phyloP scores from a whole-genome alignment of 2,329 filamentous ascomycete genomes.

The Didymella lethalis region DNA sequence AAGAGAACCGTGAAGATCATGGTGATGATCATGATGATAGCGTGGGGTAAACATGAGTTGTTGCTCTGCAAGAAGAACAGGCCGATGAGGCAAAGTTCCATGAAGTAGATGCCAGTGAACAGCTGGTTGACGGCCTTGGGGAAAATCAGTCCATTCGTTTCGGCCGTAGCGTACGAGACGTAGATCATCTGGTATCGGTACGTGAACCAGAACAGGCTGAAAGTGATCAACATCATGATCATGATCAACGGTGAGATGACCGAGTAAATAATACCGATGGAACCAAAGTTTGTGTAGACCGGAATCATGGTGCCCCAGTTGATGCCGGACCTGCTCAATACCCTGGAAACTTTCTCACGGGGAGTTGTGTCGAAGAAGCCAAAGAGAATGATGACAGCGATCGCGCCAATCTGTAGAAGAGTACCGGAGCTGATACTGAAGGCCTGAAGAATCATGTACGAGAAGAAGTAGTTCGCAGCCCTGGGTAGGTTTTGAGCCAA shows the following conservation, averaged over 20 bases:
- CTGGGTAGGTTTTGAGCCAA: conserved; percentile 83
- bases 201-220: conserved; percentile 89
- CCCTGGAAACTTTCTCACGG: conserved; percentile 82
- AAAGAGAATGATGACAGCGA: conserved; percentile 80
- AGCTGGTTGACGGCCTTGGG: conserved; percentile 93
- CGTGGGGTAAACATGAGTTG: conserved; percentile 75
- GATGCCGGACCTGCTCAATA: conserved; percentile 78
- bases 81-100: conserved; percentile 89
- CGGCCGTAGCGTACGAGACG: conserved; percentile 85
- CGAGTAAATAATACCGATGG: conserved; percentile 86
- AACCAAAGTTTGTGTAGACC: conserved; percentile 94
- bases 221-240: conserved; percentile 92
- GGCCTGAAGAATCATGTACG: conserved; percentile 95
- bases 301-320: conserved; percentile 95
- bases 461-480: conserved; percentile 96
- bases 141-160: conserved; percentile 92
- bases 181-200: conserved; percentile 98
- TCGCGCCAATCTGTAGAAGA: conserved; percentile 79
- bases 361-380: conserved; percentile 84
- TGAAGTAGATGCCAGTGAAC: conserved; percentile 92
- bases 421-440: conserved; percentile 90
- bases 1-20: conserved; percentile 75
- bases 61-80: conserved; percentile 82
- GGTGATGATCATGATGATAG: conserved; percentile 82
- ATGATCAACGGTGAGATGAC: conserved; percentile 90